Evolutionary conservation across 495 filamentous ascomycete genomes (phyloP).

Genomic region (Penicillium mononematosum): DNA sequence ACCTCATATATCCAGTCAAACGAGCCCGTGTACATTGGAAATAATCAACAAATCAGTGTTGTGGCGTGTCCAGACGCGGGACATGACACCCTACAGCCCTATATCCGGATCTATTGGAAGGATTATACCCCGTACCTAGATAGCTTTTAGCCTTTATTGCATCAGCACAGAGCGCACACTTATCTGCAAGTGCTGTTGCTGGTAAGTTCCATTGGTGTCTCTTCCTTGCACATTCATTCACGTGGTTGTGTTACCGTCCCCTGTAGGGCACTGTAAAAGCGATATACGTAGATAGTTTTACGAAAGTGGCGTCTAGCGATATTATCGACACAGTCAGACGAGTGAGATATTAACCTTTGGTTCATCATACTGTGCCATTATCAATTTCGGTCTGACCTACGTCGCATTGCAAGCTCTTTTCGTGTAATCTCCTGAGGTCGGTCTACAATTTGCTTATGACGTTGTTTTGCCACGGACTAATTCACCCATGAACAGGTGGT

Average conservation of each 20-base stretch:
- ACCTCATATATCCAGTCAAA: neutral
- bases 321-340: neutral
- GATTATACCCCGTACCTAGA: neutral
- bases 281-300: neutral
- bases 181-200: neutral
- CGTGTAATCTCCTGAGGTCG: neutral
- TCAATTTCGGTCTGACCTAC: neutral
- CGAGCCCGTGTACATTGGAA: neutral
- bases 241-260: neutral
- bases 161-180: neutral
- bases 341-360: neutral
- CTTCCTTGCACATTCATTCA: neutral
- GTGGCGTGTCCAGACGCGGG: neutral
- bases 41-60: neutral
- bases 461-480: neutral
- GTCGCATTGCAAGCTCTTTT: neutral
- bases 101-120: neutral
- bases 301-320: neutral
- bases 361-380: neutral
- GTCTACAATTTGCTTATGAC: neutral
- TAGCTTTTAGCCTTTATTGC: neutral
- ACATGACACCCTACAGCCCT: neutral
- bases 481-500: neutral
- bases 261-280: neutral
- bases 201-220: neutral